These are phyloP conservation scores for Tolypocladium cylindrosporum DNA, from an alignment of 2,329 filamentous ascomycete species.

Conservation along the genomic window DNA sequence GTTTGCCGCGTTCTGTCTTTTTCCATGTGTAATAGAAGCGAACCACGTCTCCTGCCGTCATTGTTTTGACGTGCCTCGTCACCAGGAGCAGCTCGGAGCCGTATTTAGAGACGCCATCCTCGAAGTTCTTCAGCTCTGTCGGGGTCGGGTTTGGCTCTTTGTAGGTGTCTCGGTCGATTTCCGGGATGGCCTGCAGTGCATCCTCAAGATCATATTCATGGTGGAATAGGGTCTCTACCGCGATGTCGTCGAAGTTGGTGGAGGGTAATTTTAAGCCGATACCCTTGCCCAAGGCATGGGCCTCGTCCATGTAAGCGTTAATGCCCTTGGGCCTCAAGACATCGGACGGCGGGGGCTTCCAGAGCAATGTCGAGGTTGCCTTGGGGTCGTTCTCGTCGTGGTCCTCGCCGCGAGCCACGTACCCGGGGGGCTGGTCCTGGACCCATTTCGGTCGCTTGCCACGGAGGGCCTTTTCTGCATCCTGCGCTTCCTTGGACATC, in stretches of 20 bases:
- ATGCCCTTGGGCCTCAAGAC: constrained; percentile 47
- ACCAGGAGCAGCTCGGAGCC: constrained; percentile 83
- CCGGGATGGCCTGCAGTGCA: constrained; percentile 60
- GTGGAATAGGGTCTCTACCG: constrained; percentile 61
- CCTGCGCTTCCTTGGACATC: constrained; percentile 69
- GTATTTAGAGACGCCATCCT: constrained; percentile 81
- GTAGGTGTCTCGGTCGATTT: constrained; percentile 59
- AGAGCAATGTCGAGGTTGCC: constrained; percentile 66
- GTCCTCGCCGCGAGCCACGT: constrained; percentile 77
- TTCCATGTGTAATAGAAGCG: constrained; percentile 98
- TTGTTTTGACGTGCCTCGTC: constrained; percentile 74
- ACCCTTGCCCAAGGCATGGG: constrained; percentile 52
- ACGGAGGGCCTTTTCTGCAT: constrained; percentile 69
- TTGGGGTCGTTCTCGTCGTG: constrained; percentile 57
- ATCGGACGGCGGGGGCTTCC: constrained; percentile 59
- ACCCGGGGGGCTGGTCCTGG: constrained; percentile 82
- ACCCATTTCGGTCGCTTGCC: constrained; percentile 88
- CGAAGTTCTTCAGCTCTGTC: constrained; percentile 79
- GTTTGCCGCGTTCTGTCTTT: constrained; percentile 74
- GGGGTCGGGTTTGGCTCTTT: constrained; percentile 75
- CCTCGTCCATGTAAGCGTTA: constrained; percentile 65
- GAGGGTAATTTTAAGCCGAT: constrained; percentile 65
- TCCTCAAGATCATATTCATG: constrained; percentile 61
- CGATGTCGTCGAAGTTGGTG: constrained; percentile 83
- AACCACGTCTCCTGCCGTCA: constrained; percentile 70